Conservation (phyloP, 345 rosid genomes). For the Balakata baccata region DNA sequence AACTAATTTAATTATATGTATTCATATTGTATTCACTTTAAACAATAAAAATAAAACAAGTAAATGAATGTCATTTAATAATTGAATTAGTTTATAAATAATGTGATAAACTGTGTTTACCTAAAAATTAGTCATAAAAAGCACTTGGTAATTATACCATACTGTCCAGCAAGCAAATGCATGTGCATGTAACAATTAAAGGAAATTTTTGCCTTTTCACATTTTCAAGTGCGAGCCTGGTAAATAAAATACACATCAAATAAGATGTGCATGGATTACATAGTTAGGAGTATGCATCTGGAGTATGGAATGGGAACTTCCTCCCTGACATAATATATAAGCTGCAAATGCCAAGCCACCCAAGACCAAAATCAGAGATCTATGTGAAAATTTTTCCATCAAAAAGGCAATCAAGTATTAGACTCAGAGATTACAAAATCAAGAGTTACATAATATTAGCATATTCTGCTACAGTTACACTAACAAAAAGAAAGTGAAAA, state of each 20-base stretch:
- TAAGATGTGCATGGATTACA: neutral
- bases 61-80: too few species aligned
- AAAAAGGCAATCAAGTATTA: neutral
- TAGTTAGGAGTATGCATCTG: neutral
- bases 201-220: neutral
- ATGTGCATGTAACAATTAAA: neutral
- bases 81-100: too few species aligned
- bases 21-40: too few species aligned
- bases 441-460: neutral
- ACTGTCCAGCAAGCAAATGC: neutral
- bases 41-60: too few species aligned
- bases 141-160: too few species aligned
- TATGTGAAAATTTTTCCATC: neutral
- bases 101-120: too few species aligned
- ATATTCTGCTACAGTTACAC: neutral
- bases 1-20: too few species aligned
- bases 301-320: neutral
- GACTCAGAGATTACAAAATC: neutral
- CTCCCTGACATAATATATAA: neutral
- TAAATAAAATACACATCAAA: neutral
- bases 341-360: neutral
- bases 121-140: too few species aligned
- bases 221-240: neutral
- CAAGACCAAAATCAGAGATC: neutral
- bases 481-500: neutral